These are phyloP conservation scores for Amanita muscaria DNA, from an alignment of 768 basidiomycete genomes.

Conservation along the genomic window DNA sequence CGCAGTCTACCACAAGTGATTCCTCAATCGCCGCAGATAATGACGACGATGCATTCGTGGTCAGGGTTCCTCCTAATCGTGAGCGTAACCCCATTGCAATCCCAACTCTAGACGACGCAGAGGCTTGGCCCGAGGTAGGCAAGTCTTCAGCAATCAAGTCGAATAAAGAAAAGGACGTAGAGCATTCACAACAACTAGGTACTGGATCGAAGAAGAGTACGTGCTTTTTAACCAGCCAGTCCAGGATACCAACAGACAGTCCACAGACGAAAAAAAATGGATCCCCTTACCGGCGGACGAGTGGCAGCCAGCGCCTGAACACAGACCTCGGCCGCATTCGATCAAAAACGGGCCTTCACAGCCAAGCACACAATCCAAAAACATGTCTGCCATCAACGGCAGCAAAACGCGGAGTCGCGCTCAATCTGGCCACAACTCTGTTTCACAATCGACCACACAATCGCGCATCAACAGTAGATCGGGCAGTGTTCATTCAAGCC, in stretches of 20 bases:
- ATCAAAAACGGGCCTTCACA: slow-evolving; percentile 7
- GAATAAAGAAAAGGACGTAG: background rate
- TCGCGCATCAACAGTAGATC: slow-evolving; percentile 38
- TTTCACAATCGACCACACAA: slow-evolving; percentile 25
- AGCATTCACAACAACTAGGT: too few relatives aligned
- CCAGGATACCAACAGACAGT: too few relatives aligned
- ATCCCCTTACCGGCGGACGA: slow-evolving; percentile 17
- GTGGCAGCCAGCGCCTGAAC: slow-evolving; percentile 15
- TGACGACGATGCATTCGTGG: slow-evolving; percentile 36
- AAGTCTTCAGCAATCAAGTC: slow-evolving; percentile 16
- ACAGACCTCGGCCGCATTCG: background rate
- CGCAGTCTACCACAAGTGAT: slow-evolving; percentile 8
- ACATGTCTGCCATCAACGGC: background rate
- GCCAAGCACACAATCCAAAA: background rate
- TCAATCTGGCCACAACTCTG: slow-evolving; percentile 22
- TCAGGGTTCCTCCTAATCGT: slow-evolving; percentile 23
- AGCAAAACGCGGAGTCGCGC: slow-evolving; percentile 14
- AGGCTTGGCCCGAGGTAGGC: slow-evolving; percentile 39
- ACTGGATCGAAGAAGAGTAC: slow-evolving; percentile 22
- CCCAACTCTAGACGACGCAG: slow-evolving; percentile 22
- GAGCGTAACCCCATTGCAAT: slow-evolving; percentile 15
- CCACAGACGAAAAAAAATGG: slow-evolving; percentile 19
- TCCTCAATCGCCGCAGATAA: slow-evolving; percentile 7
- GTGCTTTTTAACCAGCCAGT: slow-evolving; percentile 12
- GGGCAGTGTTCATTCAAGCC: slow-evolving; percentile 43